These are phyloP conservation scores for Penicillium polonicum DNA, from an alignment of 2,329 filamentous ascomycete genomes.

Conservation along the genomic window DNA sequence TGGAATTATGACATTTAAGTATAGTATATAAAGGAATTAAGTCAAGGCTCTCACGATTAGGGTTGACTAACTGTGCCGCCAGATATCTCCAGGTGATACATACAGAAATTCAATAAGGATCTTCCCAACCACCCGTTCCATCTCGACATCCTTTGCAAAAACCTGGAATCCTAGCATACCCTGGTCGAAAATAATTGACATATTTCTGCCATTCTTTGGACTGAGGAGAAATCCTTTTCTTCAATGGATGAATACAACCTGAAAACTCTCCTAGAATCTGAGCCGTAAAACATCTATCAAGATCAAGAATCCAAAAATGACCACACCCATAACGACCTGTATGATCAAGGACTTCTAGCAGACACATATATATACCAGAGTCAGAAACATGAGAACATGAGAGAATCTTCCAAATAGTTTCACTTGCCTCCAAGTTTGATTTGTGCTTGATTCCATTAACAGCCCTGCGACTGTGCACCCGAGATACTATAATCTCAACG, in stretches of 20 bases:
- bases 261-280: neutral
- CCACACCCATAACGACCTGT: slow-evolving; percentile 5
- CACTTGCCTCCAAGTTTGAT: neutral
- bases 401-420: neutral
- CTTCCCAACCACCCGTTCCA: neutral
- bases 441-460: neutral
- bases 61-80: no score
- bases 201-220: slow-evolving; percentile 4
- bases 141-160: neutral
- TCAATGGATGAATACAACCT: slow-evolving; percentile 2
- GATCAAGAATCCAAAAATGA: slow-evolving; percentile 5
- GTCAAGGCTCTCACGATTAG: no score
- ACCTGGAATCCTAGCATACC: neutral
- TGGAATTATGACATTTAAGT: neutral
- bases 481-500: neutral
- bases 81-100: no score
- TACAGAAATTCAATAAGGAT: neutral
- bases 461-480: no score
- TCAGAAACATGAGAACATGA: neutral
- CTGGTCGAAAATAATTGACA: slow-evolving; percentile 1
- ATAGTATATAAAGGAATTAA: no score
- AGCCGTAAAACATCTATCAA: neutral
- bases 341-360: slow-evolving; percentile 1
- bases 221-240: neutral
- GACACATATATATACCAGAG: neutral